Conservation (phyloP, 163 green algal species). For the Prototheca cutis region DNA sequence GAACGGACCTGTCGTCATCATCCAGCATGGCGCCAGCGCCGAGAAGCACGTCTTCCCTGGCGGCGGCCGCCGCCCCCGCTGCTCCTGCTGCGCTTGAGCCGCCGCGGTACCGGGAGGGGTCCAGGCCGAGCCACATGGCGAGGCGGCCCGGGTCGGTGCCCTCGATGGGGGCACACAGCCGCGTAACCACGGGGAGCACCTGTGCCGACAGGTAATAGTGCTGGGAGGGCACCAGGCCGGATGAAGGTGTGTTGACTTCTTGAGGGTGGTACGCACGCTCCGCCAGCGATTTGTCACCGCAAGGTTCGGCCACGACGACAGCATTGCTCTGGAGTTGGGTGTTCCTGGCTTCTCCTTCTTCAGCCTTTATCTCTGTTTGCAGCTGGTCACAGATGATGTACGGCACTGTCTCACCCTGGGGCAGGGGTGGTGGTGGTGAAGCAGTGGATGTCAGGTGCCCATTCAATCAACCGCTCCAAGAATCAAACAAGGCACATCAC, state of each 20-base stretch:
- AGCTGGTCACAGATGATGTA: slow-evolving; percentile 90
- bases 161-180: slow-evolving; percentile 83
- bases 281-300: slow-evolving; percentile 62
- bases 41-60: slow-evolving; percentile 15
- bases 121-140: slow-evolving; percentile 88
- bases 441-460: too few relatives aligned
- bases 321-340: too few relatives aligned
- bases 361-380: too few relatives aligned
- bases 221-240: slow-evolving; percentile 59
- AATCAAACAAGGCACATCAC: too few relatives aligned
- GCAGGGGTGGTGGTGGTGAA: too few relatives aligned
- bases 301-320: too few relatives aligned
- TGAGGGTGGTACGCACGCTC: slow-evolving; percentile 85
- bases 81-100: not conserved
- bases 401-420: slow-evolving; percentile 76
- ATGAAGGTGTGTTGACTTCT: slow-evolving; percentile 49
- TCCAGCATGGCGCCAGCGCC: slow-evolving; percentile 17
- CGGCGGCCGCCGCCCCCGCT: not conserved
- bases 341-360: too few relatives aligned
- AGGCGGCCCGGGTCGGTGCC: slow-evolving; percentile 79
- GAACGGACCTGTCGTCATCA: slow-evolving; percentile 23
- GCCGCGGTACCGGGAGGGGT: slow-evolving; percentile 52
- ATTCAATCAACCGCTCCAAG: too few relatives aligned
- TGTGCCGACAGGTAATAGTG: slow-evolving; percentile 90
- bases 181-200: slow-evolving; percentile 88